phyloP scores from a whole-genome alignment of 2,329 filamentous ascomycete genomes.

The Fusarium tuaranense region DNA sequence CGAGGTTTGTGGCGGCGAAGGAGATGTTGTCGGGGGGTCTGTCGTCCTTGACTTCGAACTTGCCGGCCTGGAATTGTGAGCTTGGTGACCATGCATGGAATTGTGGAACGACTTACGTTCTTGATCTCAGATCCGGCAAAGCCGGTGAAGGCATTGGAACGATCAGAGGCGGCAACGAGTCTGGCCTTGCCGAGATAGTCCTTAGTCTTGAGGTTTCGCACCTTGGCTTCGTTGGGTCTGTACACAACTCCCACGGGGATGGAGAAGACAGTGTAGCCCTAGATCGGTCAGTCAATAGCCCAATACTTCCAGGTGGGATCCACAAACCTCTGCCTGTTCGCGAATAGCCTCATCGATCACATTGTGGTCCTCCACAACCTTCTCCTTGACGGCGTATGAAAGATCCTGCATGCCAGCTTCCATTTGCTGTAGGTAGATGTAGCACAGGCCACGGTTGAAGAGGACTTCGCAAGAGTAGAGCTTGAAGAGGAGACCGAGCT shows the following conservation, averaged over 20 bases:
- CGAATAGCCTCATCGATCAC: constrained; percentile 97
- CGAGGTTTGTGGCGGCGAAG: constrained; percentile 91
- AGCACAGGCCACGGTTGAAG: constrained; percentile 97
- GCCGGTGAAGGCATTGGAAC: constrained; percentile 83
- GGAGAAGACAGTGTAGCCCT: constrained; percentile 99
- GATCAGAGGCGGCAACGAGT: constrained; percentile 88
- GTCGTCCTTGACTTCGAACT: constrained; percentile 76
- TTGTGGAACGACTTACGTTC: constrained; percentile 63
- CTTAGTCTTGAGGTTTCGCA: constrained; percentile 97
- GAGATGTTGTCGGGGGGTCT: constrained; percentile 86
- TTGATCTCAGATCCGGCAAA: constrained; percentile 85
- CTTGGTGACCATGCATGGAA: neutral
- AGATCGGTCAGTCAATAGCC: constrained; percentile 43
- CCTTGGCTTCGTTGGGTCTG: constrained; percentile 95
- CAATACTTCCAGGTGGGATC: neutral
- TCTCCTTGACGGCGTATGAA: constrained; percentile 91
- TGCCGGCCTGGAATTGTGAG: constrained; percentile 58
- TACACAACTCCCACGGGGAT: constrained; percentile 97
- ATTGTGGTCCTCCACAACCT: constrained; percentile 94
- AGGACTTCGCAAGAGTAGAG: constrained; percentile 97
- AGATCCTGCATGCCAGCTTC: constrained; percentile 93
- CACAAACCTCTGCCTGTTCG: constrained; percentile 86
- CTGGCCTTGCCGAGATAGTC: constrained; percentile 98
- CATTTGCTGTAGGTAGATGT: constrained; percentile 94
- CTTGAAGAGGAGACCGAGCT: constrained; percentile 94